Percentiles rank a stretch among this genome's conserved stretches.
phyloP scores from a whole-genome alignment of 2,329 filamentous ascomycete genomes.

The Ceratocystis cacaofunesta region DNA sequence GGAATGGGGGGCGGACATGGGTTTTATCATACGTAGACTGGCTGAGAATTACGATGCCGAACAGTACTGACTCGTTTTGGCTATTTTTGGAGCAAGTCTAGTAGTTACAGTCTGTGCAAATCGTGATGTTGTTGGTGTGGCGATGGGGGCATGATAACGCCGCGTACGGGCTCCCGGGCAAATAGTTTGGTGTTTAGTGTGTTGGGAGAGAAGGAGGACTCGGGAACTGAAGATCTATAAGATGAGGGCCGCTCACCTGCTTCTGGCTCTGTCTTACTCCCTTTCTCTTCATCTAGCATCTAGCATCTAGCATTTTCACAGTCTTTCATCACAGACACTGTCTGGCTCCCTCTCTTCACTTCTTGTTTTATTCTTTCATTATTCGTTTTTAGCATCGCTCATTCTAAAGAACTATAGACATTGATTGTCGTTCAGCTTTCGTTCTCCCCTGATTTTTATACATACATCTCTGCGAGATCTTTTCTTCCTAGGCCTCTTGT shows the following conservation, averaged over 20 bases:
- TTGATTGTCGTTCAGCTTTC: neutral
- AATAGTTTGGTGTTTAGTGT: neutral
- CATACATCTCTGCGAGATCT: neutral
- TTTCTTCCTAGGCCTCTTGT: neutral
- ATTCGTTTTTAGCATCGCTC: neutral
- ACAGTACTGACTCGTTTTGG: too few relatives aligned
- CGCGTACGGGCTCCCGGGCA: too few relatives aligned
- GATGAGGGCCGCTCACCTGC: neutral
- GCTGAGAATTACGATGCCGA: too few relatives aligned
- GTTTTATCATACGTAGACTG: too few relatives aligned
- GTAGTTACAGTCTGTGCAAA: too few relatives aligned
- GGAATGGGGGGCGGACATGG: too few relatives aligned
- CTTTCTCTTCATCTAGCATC: neutral
- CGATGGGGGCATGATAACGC: too few relatives aligned
- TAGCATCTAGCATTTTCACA: neutral
- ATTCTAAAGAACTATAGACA: neutral
- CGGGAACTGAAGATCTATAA: neutral
- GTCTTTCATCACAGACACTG: neutral
- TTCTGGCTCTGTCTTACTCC: neutral
- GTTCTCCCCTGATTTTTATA: neutral
- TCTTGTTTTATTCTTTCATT: slow-evolving; percentile 7
- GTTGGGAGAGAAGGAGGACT: neutral
- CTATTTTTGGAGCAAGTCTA: too few relatives aligned
- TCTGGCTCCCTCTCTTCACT: slow-evolving; percentile 4
- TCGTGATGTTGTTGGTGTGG: too few relatives aligned